Base-by-base conservation (phyloP, 352 stramenopile species). In the Globisporangium spinosum region DNA sequence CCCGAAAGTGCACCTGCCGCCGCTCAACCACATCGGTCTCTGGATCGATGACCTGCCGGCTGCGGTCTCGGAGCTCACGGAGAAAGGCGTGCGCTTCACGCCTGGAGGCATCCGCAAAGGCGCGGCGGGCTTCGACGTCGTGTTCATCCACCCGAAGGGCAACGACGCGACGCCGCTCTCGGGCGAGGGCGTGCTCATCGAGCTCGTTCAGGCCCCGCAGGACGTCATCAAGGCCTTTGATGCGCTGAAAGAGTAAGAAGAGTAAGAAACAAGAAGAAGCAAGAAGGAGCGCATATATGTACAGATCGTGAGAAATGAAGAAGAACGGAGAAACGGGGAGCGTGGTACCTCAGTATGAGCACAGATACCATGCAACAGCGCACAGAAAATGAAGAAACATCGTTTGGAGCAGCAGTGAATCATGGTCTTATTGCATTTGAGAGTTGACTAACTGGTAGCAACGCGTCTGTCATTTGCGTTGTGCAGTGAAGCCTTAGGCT, bases 71-170 rank as follows among this genome's bases (percentile, higher is more conserved):
- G 97, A 97, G 79, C 89, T 99, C 63, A 83, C 89, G 43, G 66
- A 87, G 64, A 89, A 94, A 54, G 94, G 97, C 54, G 88, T 99
- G 69, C 89, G 96, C 55, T 99, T 99, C 75, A 98, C 97, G 49
- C 96, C 97, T 32, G 97, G 97, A 22, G 97, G 97, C 55, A 99
- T 99, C 75, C 89, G 97, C 66, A 97, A 97, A 74, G 98, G 98
- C 58, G 98, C 97, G 6, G 80, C 93, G n/a, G 98, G 98, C 35
- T 97, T 98, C 70, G 87, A 99, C 72, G 95, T 99, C 34, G 95
- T 93, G 29, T 99, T 99, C 72, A 98, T 99, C 74, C 97, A 99
- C 82, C 97, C 97, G 12, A 99, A 99, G 74, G 96, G 95, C 64
- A 98, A 98, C 75, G 95, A 98, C 40, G 73, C 79, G 17, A 71